Evolutionary conservation across 805 yeast species (phyloP), one percentile per base, ranked within the genome.

Genomic region (Sugiyamaella lignohabitans): DNA sequence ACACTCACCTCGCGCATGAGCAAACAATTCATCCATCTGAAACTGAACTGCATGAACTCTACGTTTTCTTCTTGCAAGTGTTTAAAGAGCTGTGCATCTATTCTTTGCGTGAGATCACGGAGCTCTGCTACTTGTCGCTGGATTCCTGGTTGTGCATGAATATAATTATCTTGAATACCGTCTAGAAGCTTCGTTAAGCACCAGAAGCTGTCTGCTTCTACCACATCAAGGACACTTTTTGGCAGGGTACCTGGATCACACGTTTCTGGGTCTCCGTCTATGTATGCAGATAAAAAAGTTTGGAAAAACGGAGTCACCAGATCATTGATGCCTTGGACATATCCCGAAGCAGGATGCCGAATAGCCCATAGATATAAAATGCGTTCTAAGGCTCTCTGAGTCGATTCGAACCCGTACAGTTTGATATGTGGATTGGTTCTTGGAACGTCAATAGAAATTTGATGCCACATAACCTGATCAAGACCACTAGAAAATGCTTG

Each of bases 1-100:
- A 93, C 79, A 37, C 82, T 79, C 39, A 93, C 73, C 59, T 93
- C 98, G 54, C 98, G 78, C 98, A 93, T 93, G 42, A 93, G 69
- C 59, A 93, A 70, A 69, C 98, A 93, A 66, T 93, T 93, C 98
- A 93, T 93, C 98, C 98, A 93, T 55, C 98, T 74, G 69, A 93
- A 93, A 18, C 96, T 79, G 65, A 93, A 93, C 65, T 93, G 98
- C 53, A 93, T 79, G 59, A 93, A 93, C 64, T 93, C 96, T n/a
- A 93, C 79, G 41, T 85, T 85, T 61, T 93, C 96, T 1, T 64
- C 59, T 50, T 81, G 80, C 53, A 93, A 76, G 67, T 93, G 98
- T 34, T 71, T 71, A 35, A 81, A 80, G 29, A 93, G 70, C 21
- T 76, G 81, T 2, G 74, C 64, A 59, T 93, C 98, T 47, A 91